phyloP scores from a whole-genome alignment of 1,284 basidiomycete species.

The Papiliotrema terrestris region DNA sequence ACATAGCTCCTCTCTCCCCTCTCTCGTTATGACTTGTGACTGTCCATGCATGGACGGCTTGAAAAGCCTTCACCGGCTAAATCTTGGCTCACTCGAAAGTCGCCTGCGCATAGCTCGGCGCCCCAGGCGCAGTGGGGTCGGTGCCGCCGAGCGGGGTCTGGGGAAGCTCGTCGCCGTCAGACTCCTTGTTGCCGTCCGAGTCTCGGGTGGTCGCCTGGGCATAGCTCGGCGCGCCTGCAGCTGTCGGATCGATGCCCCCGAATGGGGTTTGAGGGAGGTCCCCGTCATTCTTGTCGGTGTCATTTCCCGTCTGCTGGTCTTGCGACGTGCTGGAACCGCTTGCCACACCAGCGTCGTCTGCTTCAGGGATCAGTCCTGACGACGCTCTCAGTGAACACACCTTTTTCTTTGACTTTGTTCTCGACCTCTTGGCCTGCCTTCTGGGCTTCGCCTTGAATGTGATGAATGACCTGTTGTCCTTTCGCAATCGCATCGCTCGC shows the following conservation, averaged over 20 bases:
- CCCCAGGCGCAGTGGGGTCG: slow-evolving; percentile 19
- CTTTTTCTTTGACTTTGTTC: neutral
- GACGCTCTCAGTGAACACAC: neutral
- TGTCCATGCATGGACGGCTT: no score
- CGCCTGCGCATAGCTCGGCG: slow-evolving; percentile 25
- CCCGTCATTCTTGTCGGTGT: neutral
- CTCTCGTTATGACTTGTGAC: no score
- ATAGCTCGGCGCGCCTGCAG: neutral
- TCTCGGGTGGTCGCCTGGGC: neutral
- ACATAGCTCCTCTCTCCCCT: no score
- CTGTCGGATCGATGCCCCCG: neutral
- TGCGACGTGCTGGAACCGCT: neutral
- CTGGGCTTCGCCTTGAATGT: neutral
- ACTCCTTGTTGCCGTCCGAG: neutral
- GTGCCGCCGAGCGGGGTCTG: slow-evolving; percentile 23
- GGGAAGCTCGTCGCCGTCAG: neutral
- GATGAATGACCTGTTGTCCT: neutral
- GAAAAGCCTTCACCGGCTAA: no score
- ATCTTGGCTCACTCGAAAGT: slow-evolving; percentile 1
- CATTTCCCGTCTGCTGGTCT: neutral
- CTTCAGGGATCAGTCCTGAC: neutral
- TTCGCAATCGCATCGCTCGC: neutral
- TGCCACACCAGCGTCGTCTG: neutral
- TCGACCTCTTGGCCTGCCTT: neutral
- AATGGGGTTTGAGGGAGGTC: neutral